These are phyloP conservation scores for Botryosphaeria dothidea DNA, from an alignment of 2,329 filamentous ascomycete species.

Conservation along the genomic window DNA sequence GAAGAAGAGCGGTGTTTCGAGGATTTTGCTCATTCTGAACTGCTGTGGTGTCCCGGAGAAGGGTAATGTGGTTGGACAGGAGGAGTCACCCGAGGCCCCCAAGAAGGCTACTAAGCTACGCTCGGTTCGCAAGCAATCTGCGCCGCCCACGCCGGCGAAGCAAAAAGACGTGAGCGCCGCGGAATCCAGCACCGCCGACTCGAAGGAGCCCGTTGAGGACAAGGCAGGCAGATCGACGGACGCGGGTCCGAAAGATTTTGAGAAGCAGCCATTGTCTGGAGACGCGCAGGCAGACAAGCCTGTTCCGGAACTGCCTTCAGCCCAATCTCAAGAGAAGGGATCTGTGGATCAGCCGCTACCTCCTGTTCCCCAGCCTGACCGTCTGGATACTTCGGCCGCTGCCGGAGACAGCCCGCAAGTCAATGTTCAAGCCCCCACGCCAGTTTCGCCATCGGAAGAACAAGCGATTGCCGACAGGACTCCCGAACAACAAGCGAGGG, in stretches of 20 bases:
- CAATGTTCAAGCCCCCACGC: constrained; percentile 48
- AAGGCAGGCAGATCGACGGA: constrained; percentile 31
- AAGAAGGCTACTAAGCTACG: constrained; percentile 43
- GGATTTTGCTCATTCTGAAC: constrained; percentile 56
- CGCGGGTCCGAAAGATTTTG: constrained; percentile 21
- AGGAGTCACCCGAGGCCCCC: constrained; percentile 51
- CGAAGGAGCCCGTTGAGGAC: constrained; percentile 48
- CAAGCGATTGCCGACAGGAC: constrained; percentile 52
- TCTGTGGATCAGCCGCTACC: constrained; percentile 26
- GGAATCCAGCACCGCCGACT: constrained; percentile 47
- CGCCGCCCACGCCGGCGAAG: constrained; percentile 53
- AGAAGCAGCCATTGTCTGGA: constrained; percentile 26
- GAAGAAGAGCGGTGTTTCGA: constrained; percentile 40
- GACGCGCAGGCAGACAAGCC: constrained; percentile 27
- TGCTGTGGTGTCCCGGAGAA: constrained; percentile 68
- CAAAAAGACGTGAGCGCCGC: constrained; percentile 42
- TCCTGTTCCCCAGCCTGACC: constrained; percentile 32
- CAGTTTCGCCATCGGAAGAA: constrained; percentile 41
- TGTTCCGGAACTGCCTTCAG: neutral
- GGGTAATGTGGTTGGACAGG: constrained; percentile 53
- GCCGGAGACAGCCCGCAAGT: constrained; percentile 35
- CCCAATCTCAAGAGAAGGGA: constrained; percentile 22
- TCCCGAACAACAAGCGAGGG: constrained; percentile 48
- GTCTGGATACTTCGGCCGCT: constrained; percentile 30
- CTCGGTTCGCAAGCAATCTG: constrained; percentile 34